phyloP scores from a whole-genome alignment of 345 rosid genomes.

The Gossypium arboreum region DNA sequence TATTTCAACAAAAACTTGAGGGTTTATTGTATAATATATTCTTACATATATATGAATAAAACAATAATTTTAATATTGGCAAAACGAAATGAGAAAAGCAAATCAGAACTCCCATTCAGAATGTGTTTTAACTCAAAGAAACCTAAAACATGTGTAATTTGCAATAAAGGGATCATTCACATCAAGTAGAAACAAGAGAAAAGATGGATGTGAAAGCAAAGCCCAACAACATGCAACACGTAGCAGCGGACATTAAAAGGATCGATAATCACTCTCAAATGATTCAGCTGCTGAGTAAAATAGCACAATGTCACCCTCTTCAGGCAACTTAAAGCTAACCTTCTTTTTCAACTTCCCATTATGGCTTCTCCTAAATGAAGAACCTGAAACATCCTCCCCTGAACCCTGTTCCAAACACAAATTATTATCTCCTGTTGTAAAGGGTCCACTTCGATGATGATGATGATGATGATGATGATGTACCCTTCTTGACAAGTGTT shows the following conservation, averaged over 20 bases:
- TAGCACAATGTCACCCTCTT: slow-evolving; percentile 30
- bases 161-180: background rate
- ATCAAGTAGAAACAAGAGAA: background rate
- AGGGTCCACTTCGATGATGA: slow-evolving; percentile 2
- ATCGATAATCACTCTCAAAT: background rate
- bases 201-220: background rate
- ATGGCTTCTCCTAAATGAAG: slow-evolving; percentile 20
- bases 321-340: slow-evolving; percentile 43
- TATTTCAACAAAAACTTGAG: too few relatives aligned
- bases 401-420: slow-evolving; percentile 12
- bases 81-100: too few relatives aligned
- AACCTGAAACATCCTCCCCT: background rate
- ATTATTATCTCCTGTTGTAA: background rate
- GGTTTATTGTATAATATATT: too few relatives aligned
- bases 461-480: slow-evolving; percentile 19
- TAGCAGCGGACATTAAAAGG: background rate
- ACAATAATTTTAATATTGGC: too few relatives aligned
- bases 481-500: slow-evolving; percentile 21
- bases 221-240: background rate
- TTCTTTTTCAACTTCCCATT: slow-evolving; percentile 28
- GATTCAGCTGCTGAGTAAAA: slow-evolving; percentile 29
- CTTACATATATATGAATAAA: too few relatives aligned
- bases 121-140: background rate
- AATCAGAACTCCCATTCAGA: too few relatives aligned
- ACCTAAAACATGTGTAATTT: background rate